These are phyloP conservation scores for Botrytis pseudocinerea DNA, from an alignment of 2,329 filamentous ascomycete species.

Conservation along the genomic window DNA sequence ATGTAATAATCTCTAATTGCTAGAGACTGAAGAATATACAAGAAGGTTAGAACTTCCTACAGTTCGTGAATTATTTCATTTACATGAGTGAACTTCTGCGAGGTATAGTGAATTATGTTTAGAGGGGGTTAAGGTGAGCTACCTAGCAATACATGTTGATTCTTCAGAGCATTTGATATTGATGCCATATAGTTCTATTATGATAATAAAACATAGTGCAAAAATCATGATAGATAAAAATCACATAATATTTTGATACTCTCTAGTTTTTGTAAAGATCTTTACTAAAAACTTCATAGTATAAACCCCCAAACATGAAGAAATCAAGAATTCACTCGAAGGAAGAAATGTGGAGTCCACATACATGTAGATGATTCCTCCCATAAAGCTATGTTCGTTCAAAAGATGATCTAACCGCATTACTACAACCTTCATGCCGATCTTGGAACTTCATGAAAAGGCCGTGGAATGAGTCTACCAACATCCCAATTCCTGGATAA, in stretches of 20 bases:
- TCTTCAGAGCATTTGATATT: rapidly evolving
- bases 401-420: not conserved
- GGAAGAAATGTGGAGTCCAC: not conserved
- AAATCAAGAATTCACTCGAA: not conserved
- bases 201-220: rapidly evolving
- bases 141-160: not conserved
- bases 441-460: not conserved
- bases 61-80: not conserved
- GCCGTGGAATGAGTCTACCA: not conserved
- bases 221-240: rapidly evolving
- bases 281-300: not conserved
- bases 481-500: not conserved
- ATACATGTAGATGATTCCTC: not conserved
- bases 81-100: not conserved
- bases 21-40: not conserved
- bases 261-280: not conserved
- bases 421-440: no score
- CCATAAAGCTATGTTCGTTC: not conserved
- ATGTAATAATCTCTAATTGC: not conserved
- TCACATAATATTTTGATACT: rapidly evolving
- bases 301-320: not conserved
- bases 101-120: not conserved
- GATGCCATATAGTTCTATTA: not conserved
- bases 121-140: not conserved
- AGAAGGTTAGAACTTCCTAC: not conserved